A percentile compares a stretch with the other conserved stretches of the same genome.
phyloP scores from a whole-genome alignment of 108 stramenopile species.

The Nitzschia sp. region DNA sequence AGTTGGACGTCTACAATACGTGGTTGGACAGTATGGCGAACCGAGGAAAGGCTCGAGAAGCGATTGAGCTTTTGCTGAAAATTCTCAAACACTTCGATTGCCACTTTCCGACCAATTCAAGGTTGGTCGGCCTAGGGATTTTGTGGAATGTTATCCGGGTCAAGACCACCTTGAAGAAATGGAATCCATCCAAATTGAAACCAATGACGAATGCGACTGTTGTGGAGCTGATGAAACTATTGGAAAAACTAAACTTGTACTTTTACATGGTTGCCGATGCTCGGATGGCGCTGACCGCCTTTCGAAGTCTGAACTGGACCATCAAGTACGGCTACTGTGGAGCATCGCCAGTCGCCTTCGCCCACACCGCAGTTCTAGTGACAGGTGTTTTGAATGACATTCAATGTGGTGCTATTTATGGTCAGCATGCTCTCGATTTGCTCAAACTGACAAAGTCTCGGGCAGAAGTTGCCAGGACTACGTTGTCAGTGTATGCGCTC shows the following conservation, averaged over 20 bases:
- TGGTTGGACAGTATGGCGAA: not conserved
- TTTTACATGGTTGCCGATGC: not conserved
- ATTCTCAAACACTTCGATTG: slow-evolving; percentile 2
- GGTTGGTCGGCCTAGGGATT: not conserved
- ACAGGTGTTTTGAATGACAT: not conserved
- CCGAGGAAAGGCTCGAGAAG: not conserved
- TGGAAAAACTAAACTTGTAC: not conserved
- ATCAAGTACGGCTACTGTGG: slow-evolving; percentile 3
- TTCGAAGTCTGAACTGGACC: not conserved
- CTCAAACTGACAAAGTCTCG: too few species aligned
- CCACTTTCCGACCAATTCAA: not conserved
- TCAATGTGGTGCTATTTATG: too few species aligned
- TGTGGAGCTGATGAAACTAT: not conserved
- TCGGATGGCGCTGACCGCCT: not conserved
- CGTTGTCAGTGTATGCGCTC: too few species aligned
- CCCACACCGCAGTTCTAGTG: not conserved
- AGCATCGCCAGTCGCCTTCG: not conserved
- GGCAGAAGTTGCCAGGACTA: too few species aligned
- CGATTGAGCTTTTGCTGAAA: not conserved
- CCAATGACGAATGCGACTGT: not conserved
- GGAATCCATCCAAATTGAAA: not conserved
- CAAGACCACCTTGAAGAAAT: slow-evolving; percentile 1
- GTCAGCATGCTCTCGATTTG: too few species aligned
- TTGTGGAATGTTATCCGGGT: not conserved
- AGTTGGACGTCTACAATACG: not conserved